phyloP scores from a whole-genome alignment of 225 moss, liverwort and hornwort genomes.

The Neckera pumila region DNA sequence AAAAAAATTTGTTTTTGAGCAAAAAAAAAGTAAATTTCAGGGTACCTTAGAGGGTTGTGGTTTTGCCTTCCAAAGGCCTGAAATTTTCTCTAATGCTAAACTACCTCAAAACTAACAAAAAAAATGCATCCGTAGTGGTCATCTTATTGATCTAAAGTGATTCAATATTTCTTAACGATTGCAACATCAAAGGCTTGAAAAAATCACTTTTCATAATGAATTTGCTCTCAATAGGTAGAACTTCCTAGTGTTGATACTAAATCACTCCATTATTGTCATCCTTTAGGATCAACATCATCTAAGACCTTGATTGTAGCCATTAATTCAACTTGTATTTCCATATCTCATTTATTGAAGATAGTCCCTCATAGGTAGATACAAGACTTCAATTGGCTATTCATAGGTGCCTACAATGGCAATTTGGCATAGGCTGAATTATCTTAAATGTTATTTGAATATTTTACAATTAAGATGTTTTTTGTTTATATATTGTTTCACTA shows the following conservation, averaged over 20 bases:
- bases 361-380: fast-evolving
- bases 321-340: fast-evolving
- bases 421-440: fast-evolving
- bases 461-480: neutral
- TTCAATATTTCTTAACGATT: no score
- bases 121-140: neutral
- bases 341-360: neutral
- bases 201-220: fast-evolving
- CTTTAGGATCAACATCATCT: no score
- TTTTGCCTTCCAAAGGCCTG: no score
- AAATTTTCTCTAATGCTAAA: no score
- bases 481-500: fast-evolving
- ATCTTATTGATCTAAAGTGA: neutral
- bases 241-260: neutral
- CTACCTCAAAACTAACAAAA: neutral
- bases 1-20: no score
- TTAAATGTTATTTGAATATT: fast-evolving
- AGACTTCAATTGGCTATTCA: neutral
- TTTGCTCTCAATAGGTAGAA: neutral
- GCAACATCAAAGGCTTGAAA: neutral
- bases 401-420: fast-evolving
- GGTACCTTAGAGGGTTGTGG: no score
- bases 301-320: no score
- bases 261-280: neutral
- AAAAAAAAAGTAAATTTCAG: no score